Evolutionary conservation across 23 red algal genomes (phyloP).

Genomic region (Gracilariopsis chorda): DNA sequence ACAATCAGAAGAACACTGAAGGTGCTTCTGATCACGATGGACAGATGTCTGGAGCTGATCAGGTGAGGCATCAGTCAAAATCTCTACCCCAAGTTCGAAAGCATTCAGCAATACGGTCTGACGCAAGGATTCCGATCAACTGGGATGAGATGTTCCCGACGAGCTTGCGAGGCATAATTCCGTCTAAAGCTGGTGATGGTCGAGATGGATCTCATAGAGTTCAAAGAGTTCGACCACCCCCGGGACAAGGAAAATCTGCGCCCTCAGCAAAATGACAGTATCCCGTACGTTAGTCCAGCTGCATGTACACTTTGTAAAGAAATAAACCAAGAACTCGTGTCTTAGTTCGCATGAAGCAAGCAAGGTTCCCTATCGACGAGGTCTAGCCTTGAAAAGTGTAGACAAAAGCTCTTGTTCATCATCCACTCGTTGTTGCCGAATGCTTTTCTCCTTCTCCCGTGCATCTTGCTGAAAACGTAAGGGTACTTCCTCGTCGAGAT

Average conservation of each 20-base stretch:
- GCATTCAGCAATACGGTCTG: not conserved
- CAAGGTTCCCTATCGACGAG: constrained; percentile 7
- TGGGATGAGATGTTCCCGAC: constrained; percentile 20
- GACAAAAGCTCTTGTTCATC: constrained; percentile 48
- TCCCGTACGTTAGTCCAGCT: no score
- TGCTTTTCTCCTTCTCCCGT: constrained; percentile 59
- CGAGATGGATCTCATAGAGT: not conserved
- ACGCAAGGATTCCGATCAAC: not conserved
- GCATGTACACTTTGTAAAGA: no score
- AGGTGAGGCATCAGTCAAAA: not conserved
- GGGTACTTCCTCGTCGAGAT: constrained; percentile 60
- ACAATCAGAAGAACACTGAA: not conserved
- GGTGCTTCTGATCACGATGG: not conserved
- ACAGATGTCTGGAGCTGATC: not conserved
- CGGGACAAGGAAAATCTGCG: constrained; percentile 7
- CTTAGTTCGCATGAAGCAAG: no score
- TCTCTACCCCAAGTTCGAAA: not conserved
- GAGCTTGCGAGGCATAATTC: constrained; percentile 14
- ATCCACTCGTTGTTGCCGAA: constrained; percentile 33
- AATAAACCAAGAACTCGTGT: no score
- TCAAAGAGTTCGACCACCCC: constrained; percentile 7
- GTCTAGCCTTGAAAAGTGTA: constrained; percentile 27
- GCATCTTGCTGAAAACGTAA: constrained; percentile 50
- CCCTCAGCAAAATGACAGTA: no score
- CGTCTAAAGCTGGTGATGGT: not conserved